phyloP scores from a whole-genome alignment of 768 basidiomycete genomes.

The Suillus sp. region DNA sequence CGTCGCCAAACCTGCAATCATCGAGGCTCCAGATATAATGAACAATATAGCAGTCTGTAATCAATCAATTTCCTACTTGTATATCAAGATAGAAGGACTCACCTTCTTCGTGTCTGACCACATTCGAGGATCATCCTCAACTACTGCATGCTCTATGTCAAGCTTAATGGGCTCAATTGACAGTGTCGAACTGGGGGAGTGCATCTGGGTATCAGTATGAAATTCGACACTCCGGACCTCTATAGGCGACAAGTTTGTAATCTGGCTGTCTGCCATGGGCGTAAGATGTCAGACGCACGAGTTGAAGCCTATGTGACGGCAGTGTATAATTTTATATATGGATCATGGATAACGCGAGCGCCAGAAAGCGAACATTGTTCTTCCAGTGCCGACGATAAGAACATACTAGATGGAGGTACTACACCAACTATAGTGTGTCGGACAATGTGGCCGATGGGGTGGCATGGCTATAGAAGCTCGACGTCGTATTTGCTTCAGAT shows the following conservation, averaged over 20 bases:
- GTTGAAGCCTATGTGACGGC: background rate
- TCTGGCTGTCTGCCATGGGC: conserved; percentile 8
- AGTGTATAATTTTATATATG: background rate
- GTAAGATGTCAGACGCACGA: background rate
- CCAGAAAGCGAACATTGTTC: background rate
- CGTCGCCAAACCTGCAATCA: conserved; percentile 27
- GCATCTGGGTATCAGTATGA: background rate
- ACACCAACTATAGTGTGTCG: background rate
- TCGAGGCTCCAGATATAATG: conserved; percentile 31
- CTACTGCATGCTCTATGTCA: conserved; percentile 42
- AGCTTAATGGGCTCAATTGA: conserved; percentile 1
- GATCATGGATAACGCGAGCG: background rate
- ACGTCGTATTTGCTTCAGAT: background rate
- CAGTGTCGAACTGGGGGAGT: background rate
- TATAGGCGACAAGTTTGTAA: conserved; percentile 3
- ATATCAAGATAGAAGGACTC: background rate
- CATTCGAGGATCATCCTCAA: conserved; percentile 60
- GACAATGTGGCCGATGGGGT: background rate
- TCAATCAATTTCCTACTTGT: background rate
- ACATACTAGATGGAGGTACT: background rate
- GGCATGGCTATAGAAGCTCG: background rate
- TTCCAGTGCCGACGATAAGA: background rate
- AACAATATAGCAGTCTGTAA: conserved; percentile 24
- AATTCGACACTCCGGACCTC: background rate
- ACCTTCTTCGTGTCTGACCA: conserved; percentile 64